These are phyloP conservation scores for Fusarium camptoceras DNA, from an alignment of 2,329 filamentous ascomycete species.

Conservation along the genomic window DNA sequence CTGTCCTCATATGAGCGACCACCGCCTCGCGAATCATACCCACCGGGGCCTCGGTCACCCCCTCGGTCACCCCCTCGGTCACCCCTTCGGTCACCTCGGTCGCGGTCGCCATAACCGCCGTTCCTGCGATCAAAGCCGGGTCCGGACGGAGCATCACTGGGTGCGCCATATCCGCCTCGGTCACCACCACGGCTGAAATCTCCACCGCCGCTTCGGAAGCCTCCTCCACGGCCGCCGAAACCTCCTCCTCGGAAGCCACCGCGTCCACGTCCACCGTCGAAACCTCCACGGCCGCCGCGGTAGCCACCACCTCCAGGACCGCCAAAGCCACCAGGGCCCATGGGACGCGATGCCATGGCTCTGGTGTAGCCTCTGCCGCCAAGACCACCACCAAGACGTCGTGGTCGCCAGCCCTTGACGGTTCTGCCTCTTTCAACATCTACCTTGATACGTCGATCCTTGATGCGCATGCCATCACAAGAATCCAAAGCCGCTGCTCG, in stretches of 20 bases:
- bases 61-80: constrained; percentile 58
- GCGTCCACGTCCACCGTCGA: constrained; percentile 58
- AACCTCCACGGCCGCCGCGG: constrained; percentile 60
- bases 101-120: constrained; percentile 57
- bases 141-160: constrained; percentile 70
- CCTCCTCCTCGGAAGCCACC: constrained; percentile 61
- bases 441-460: constrained; percentile 90
- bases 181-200: constrained; percentile 55
- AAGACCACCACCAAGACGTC: constrained; percentile 89
- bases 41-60: constrained; percentile 65
- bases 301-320: constrained; percentile 66
- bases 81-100: constrained; percentile 51
- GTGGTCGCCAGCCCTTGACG: constrained; percentile 92
- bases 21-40: constrained; percentile 66
- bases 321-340: constrained; percentile 68
- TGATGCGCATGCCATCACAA: constrained; percentile 90
- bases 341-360: constrained; percentile 77
- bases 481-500: constrained; percentile 87
- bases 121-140: constrained; percentile 64
- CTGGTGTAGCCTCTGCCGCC: constrained; percentile 95
- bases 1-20: constrained; percentile 72
- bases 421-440: constrained; percentile 97
- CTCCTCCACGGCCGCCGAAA: constrained; percentile 67
- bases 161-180: constrained; percentile 64
- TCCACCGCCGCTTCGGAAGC: constrained; percentile 62